Conservation (phyloP, 139 green algal species). For the Tetraselmis striata region DNA sequence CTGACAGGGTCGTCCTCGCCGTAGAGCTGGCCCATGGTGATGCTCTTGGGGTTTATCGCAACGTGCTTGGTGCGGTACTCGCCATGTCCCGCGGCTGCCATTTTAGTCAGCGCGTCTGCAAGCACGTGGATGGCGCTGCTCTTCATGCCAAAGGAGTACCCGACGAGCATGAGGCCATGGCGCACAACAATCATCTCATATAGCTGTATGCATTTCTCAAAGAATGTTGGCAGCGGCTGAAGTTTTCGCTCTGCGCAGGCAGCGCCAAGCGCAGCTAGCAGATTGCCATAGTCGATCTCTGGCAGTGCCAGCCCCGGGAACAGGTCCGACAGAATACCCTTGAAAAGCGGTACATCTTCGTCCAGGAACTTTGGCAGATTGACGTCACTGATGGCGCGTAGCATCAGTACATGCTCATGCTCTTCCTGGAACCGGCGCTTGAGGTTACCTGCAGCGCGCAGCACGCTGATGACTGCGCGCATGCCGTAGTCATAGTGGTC, state of each 20-base stretch:
- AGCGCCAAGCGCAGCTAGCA: conserved; percentile 10
- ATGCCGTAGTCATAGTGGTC: conserved; percentile 45
- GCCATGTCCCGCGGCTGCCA: conserved; percentile 24
- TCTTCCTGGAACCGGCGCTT: conserved; percentile 24
- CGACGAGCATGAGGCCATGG: conserved; percentile 38
- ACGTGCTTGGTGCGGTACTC: conserved; percentile 63
- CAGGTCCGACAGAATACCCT: conserved; percentile 22
- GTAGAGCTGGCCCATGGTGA: conserved; percentile 40
- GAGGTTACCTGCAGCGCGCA: conserved; percentile 35
- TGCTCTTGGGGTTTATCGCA: conserved; percentile 40
- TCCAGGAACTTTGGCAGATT: conserved; percentile 15
- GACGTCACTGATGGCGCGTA: conserved; percentile 32
- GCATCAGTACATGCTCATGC: conserved; percentile 29
- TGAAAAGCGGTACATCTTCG: conserved; percentile 4
- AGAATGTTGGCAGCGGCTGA: conserved; percentile 20
- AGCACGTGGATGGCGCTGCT: conserved; percentile 21
- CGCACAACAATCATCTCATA: conserved; percentile 44
- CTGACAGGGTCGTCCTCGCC: conserved; percentile 24
- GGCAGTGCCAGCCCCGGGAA: conserved; percentile 27
- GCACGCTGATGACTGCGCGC: conserved; percentile 34
- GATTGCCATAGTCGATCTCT: not conserved
- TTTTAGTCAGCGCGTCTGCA: conserved; percentile 52
- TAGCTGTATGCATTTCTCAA: conserved; percentile 30
- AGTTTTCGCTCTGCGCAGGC: conserved; percentile 18
- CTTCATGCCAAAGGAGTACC: conserved; percentile 31